Evolutionary conservation across 2,329 filamentous ascomycete genomes (phyloP).

Genomic region (Xylaria sp.): DNA sequence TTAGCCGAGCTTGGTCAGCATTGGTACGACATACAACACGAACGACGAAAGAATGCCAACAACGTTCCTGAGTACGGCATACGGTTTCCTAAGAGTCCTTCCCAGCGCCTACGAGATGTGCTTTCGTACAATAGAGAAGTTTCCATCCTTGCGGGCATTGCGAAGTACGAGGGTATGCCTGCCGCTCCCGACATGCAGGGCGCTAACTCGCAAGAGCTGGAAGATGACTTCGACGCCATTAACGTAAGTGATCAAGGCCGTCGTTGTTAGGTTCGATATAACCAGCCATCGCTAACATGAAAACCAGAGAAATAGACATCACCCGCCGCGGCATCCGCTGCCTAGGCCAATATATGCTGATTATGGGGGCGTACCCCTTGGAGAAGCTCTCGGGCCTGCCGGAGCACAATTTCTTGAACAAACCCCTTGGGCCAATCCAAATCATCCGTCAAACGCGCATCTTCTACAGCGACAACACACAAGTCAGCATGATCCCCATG

Average conservation of each 20-base stretch:
- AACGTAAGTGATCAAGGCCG: constrained; percentile 67
- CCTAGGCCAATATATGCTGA: constrained; percentile 51
- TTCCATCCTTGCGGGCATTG: constrained; percentile 85
- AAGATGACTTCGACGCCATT: constrained; percentile 89
- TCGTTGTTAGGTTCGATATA: not conserved
- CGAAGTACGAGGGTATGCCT: constrained; percentile 95
- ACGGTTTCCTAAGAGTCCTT: constrained; percentile 76
- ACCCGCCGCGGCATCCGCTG: constrained; percentile 45
- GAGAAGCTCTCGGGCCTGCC: constrained; percentile 64
- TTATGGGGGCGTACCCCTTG: constrained; percentile 55
- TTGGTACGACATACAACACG: constrained; percentile 91
- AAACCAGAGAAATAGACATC: constrained; percentile 41
- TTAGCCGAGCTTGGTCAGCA: constrained; percentile 83
- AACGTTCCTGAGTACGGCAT: constrained; percentile 82
- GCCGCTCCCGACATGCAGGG: constrained; percentile 85
- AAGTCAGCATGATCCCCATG: constrained; percentile 42
- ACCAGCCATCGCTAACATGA: constrained; percentile 21
- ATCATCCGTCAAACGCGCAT: constrained; percentile 69
- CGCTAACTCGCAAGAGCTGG: constrained; percentile 74
- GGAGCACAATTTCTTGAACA: constrained; percentile 88
- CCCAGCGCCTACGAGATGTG: constrained; percentile 82
- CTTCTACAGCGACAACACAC: constrained; percentile 48
- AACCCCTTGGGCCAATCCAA: constrained; percentile 91
- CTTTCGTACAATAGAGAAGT: constrained; percentile 95
- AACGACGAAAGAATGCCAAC: constrained; percentile 78